Evolutionary conservation across 257 asterid species (phyloP), one percentile per base, ranked within the genome.

Genomic region (Nicotiana sylvestris): DNA sequence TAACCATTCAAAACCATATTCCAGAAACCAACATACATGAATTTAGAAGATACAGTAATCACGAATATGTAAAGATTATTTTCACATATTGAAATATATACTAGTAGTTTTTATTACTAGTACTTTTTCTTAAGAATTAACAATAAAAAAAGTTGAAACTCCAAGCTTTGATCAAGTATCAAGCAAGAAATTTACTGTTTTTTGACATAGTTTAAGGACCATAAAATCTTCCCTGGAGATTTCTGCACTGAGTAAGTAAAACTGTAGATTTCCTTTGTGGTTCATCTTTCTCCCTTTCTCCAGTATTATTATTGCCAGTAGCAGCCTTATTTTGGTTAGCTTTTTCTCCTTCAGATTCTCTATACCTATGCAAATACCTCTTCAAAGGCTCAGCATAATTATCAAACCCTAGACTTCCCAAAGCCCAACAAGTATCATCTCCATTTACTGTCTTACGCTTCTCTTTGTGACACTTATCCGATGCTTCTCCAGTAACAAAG

Each of bases 371-470:
- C 90, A 92, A 85, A 57, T 92, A 92, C 92, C 89, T 89, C 81
- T 80, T 91, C 82, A 92, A 35, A 0, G 94, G 90, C 0, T 82
- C 84, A 9, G 91, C 88, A 9, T 91, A 91, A 25, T 92, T 88
- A 83, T 92, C 97, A 33, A 92, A 92, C 5, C 97, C 97, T 55
- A 92, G 82, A 0, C 87, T 65, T 10, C 87, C 91, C 77, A 92
- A 8, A n/a, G 97, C 95, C 87, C 90, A 83, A 85, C 94, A 89
- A 4, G 91, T 81, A 30, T 91, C 97, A 80, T 91, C 97, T 1
- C 97, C 97, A 84, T 91, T 91, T 27, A 92, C 90, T n/a, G 97
- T 92, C 64, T 92, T 92, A 21, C 94, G 76, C 81, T 91, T 83
- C 88, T 92, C 94, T 66, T 86, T 88, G 21, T 88, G 88, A 82